Base-by-base conservation (phyloP, 2,329 filamentous ascomycete species). In the Dichotomopilus funicola region DNA sequence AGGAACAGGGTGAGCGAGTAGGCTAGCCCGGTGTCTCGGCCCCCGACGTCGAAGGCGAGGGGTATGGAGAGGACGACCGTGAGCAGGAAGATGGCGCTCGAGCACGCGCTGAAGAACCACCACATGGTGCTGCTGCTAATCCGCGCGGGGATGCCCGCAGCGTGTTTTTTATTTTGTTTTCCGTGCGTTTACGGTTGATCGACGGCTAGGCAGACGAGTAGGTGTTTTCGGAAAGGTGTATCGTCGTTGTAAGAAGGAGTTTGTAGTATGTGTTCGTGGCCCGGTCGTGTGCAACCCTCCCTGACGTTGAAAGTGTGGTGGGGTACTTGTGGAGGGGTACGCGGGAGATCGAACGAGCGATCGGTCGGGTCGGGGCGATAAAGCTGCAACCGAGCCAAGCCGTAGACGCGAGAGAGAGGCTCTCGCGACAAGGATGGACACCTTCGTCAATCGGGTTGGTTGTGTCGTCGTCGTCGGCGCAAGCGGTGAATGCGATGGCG, bases 41-140 rank as follows among this genome's bases (percentile, higher is more conserved):
- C 94, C 70, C 94, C 94, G 67, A 97, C 92, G 82, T 99, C 94
- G 76, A 97, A 97, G 67, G 92, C 89, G 69, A 99, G 86, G 59
- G 94, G 94, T 70, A 99, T 94, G 60, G 91, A 96, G 69, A 97
- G 88, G 68, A 97, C 85, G 71, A 96, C 91, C 74, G 88, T 88
- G 73, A 91, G 81, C 66, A 97, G 85, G 75, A 96, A 97, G 73
- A 89, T 74, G 69, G 86, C 79, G 74, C 89, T 89, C 68, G 89
- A 89, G 65, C 91, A 70, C 70, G 87, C 80, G 70, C 87, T 86
- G 72, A 91, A 83, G 72, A 92, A 79, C 87, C 78, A 81, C 79
- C 87, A 91, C 89, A 96, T 95, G 50, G 54, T 61, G 58, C 62
- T 55, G 53, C 58, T 44, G 54, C 46, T 27, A 27, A 27, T 27